Evolutionary conservation across 83 land plant genomes (phyloP), one percentile per base, ranked within the genome.

Genomic region (Thuja plicata): DNA sequence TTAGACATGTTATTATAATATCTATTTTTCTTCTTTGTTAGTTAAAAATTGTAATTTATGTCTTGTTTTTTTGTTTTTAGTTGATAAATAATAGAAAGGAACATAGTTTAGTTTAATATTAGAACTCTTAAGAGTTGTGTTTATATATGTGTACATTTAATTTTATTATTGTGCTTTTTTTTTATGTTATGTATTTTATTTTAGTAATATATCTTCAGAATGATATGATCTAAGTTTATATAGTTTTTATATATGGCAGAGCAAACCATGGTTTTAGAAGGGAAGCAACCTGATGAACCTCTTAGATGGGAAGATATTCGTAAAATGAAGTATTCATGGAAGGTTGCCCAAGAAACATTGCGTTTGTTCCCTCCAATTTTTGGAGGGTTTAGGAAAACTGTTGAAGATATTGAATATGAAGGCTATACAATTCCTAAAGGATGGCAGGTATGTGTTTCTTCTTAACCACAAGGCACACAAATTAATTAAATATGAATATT

Each of bases 361-460:
- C 77, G 93, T 13, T 62, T 93, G 27, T 85, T 79, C 60, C 95
- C 95, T 48, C 95, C 93, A 15, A 88, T 92, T 13, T 90, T 92
- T 52, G 95, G 93, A 12, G 89, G 91, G 24, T 92, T 92, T 89
- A 90, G 92, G 76, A 92, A 91, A 85, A 91, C 92, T 1, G 55
- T 92, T 3, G 38, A 34, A 0, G 95, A 93, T 81, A 86, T 89
- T 52, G 55, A 52, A 52, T 52, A 52, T 52, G 17, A 52, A 52
- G 55, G 55, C 55, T 52, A 52, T 15, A 88, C 84, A 82, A 92
- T 93, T 52, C 95, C 93, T 21, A 92, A 88, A 88, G 94, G 94
- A 52, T 93, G 94, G 93, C 90, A 90, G 92, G 94, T 93, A 57
- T 30, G 76, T 45, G 12, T 70, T 21, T 21, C 3, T 21, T 70